Evolutionary conservation across 2,329 filamentous ascomycete genomes (phyloP).

Genomic region (Stemphylium lycopersici): DNA sequence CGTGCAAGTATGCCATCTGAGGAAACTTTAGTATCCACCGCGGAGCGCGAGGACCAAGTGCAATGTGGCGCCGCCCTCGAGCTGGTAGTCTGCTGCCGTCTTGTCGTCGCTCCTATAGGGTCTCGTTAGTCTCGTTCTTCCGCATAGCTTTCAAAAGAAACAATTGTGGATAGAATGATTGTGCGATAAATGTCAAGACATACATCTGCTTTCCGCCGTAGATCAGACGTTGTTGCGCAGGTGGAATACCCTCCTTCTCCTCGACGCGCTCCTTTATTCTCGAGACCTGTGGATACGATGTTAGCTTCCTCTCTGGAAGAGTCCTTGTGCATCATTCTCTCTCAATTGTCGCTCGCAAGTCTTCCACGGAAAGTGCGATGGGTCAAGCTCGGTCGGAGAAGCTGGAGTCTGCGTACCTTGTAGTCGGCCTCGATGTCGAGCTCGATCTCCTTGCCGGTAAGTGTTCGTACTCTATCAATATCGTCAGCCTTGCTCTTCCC

Average conservation of each 20-base stretch:
- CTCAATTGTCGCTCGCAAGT: background rate
- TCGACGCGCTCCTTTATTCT: constrained; percentile 99
- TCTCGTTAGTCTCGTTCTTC: constrained; percentile 7
- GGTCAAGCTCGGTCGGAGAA: too few relatives aligned
- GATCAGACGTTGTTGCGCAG: constrained; percentile 94
- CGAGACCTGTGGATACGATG: constrained; percentile 66
- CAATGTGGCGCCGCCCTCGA: constrained; percentile 90
- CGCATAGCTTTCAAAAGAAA: background rate
- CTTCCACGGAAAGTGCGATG: too few relatives aligned
- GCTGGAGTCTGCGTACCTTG: constrained; percentile 66
- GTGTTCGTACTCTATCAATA: constrained; percentile 81
- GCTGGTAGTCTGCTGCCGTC: constrained; percentile 85
- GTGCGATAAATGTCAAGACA: constrained; percentile 8
- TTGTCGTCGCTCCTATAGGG: constrained; percentile 87
- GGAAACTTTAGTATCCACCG: constrained; percentile 62
- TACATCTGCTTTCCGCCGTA: constrained; percentile 98
- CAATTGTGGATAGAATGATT: background rate
- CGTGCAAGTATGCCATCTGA: background rate
- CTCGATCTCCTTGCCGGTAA: constrained; percentile 99
- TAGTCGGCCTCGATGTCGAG: constrained; percentile 94
- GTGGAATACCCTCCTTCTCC: constrained; percentile 98
- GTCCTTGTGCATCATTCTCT: background rate
- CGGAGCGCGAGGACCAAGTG: constrained; percentile 94
- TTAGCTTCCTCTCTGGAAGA: constrained; percentile 12
- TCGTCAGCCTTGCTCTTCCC: constrained; percentile 14